phyloP scores from a whole-genome alignment of 495 filamentous ascomycete genomes.

The Tuber borchii region DNA sequence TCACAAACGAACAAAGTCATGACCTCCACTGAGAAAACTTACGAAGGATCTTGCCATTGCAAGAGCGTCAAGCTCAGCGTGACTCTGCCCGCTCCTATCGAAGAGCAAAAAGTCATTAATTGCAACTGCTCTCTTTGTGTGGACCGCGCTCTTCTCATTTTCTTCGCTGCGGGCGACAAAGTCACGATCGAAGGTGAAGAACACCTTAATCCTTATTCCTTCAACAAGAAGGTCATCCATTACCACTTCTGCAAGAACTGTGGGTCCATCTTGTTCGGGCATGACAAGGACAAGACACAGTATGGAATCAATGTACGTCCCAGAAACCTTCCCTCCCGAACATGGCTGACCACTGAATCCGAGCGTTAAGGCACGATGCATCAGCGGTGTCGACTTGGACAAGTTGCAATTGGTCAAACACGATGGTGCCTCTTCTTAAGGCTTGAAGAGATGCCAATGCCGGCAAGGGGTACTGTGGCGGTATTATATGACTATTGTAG shows the following conservation, averaged over 20 bases:
- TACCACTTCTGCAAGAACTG: slow-evolving; percentile 23
- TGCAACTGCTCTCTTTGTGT: slow-evolving; percentile 20
- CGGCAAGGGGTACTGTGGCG: neutral
- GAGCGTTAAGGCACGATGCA: neutral
- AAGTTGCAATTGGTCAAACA: neutral
- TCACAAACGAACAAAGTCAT: neutral
- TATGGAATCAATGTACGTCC: slow-evolving; percentile 22
- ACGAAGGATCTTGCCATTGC: slow-evolving; percentile 22
- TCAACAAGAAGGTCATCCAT: slow-evolving; percentile 15
- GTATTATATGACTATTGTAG: neutral
- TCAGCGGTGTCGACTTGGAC: neutral
- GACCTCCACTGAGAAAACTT: slow-evolving; percentile 6
- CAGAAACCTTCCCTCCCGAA: neutral
- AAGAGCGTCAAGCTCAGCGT: slow-evolving; percentile 14
- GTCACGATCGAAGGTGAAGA: slow-evolving; percentile 10
- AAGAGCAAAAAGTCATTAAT: slow-evolving; percentile 2
- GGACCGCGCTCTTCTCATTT: slow-evolving; percentile 10
- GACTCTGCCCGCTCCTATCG: slow-evolving; percentile 7
- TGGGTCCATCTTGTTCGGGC: slow-evolving; percentile 18
- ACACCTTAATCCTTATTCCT: slow-evolving; percentile 14
- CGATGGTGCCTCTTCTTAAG: neutral
- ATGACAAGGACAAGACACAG: slow-evolving; percentile 8
- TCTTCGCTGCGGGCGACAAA: slow-evolving; percentile 9
- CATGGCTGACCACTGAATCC: neutral
- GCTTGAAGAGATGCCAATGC: neutral